These are phyloP conservation scores for Termitomyces sp. DNA, from an alignment of 768 basidiomycete species.

Conservation along the genomic window DNA sequence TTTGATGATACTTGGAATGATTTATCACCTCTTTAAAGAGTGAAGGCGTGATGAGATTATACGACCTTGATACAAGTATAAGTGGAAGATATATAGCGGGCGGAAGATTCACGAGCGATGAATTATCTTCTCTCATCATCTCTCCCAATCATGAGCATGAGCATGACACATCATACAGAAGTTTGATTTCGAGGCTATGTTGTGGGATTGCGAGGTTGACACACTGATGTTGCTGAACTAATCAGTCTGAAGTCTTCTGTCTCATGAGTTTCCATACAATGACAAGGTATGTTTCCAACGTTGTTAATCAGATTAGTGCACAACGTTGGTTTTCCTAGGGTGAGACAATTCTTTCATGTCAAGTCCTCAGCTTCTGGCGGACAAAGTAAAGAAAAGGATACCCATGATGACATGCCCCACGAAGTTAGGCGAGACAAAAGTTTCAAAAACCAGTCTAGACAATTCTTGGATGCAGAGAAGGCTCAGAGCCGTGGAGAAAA, in stretches of 20 bases:
- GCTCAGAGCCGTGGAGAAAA: background rate
- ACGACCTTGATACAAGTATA: too few species aligned
- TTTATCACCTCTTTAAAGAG: too few species aligned
- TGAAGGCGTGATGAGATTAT: too few species aligned
- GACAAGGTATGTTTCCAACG: too few species aligned
- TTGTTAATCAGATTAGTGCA: background rate
- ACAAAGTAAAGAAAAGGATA: background rate
- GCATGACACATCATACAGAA: too few species aligned
- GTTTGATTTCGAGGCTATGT: background rate
- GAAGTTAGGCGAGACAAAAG: background rate
- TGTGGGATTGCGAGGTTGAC: conserved; percentile 7
- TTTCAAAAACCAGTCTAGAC: background rate
- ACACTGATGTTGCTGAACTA: background rate
- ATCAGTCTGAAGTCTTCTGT: background rate
- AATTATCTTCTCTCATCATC: too few species aligned
- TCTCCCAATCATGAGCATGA: too few species aligned
- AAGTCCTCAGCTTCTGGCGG: background rate
- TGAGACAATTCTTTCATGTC: background rate
- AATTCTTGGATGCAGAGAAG: background rate
- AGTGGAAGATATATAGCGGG: too few species aligned
- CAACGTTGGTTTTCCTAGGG: background rate
- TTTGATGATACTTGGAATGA: too few species aligned
- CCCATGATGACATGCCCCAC: background rate
- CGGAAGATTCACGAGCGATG: too few species aligned
- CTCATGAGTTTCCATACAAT: too few species aligned